A percentile compares a stretch with the other conserved stretches of the same genome.
These are phyloP conservation scores for Baorangia bicolor DNA, from an alignment of 768 basidiomycete genomes.

Conservation along the genomic window DNA sequence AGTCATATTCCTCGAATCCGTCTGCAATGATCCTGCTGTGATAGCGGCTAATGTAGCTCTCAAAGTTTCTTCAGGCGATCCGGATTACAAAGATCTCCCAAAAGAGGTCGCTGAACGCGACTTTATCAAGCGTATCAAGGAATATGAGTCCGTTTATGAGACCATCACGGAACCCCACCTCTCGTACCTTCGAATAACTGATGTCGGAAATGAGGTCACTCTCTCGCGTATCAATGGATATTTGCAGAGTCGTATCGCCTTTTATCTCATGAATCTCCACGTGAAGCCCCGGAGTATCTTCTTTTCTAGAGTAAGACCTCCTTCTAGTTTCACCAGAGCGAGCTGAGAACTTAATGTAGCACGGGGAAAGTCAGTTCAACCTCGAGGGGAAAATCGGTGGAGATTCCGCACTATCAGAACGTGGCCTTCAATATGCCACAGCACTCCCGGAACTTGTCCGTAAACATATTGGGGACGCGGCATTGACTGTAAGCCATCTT, in stretches of 20 bases:
- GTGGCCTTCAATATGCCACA: constrained; percentile 80
- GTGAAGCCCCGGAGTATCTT: constrained; percentile 96
- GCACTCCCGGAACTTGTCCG: constrained; percentile 86
- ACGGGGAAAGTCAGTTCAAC: constrained; percentile 97
- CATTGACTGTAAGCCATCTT: constrained; percentile 64
- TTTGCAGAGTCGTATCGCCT: constrained; percentile 93
- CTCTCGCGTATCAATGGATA: constrained; percentile 90
- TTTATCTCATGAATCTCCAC: constrained; percentile 98
- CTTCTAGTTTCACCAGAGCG: neutral
- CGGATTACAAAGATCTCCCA: constrained; percentile 91
- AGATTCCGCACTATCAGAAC: constrained; percentile 84
- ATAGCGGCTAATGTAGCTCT: constrained; percentile 96
- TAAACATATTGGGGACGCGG: constrained; percentile 87
- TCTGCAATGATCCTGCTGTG: constrained; percentile 90
- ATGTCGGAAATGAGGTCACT: constrained; percentile 89
- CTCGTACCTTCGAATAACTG: constrained; percentile 87
- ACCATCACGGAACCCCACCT: constrained; percentile 90
- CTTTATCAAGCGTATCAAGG: constrained; percentile 86
- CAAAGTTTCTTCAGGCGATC: constrained; percentile 95
- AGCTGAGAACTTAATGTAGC: constrained; percentile 47
- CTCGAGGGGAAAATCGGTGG: constrained; percentile 97
- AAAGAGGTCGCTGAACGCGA: constrained; percentile 84
- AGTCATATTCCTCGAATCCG: constrained; percentile 91
- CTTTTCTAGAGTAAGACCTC: constrained; percentile 77
- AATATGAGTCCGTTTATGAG: constrained; percentile 95